Conservation (phyloP, 352 stramenopile genomes). For the Globisporangium ultimum region DNA sequence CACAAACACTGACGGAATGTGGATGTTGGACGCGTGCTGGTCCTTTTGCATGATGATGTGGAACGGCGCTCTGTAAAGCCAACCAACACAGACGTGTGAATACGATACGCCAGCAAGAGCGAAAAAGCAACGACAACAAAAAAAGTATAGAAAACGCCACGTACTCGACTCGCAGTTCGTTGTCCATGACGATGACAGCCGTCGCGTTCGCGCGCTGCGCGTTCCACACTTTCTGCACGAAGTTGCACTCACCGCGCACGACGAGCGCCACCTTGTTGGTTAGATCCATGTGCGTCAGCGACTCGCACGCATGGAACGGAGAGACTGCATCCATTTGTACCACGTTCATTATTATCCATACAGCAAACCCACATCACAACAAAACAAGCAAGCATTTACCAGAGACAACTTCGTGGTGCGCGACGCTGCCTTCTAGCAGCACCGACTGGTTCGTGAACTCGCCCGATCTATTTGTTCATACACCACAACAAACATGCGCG, state of each 20-base stretch:
- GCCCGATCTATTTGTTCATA: conserved; percentile 31
- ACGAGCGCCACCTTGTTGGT: conserved; percentile 69
- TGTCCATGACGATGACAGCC: conserved; percentile 78
- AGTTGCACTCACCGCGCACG: conserved; percentile 68
- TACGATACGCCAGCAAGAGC: neutral
- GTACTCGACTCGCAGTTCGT: conserved; percentile 49
- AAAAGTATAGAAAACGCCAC: conserved; percentile 3
- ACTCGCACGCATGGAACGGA: conserved; percentile 64
- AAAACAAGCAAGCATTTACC: conserved; percentile 14
- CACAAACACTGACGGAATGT: conserved; percentile 73
- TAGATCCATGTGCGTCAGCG: conserved; percentile 38
- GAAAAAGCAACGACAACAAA: neutral
- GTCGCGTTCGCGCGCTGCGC: conserved; percentile 58
- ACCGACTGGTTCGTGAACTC: conserved; percentile 69
- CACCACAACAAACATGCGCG: neutral
- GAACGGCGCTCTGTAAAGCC: conserved; percentile 41
- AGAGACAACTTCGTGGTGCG: conserved; percentile 36
- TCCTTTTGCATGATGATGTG: conserved; percentile 88
- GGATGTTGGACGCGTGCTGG: conserved; percentile 56
- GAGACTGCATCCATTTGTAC: conserved; percentile 18
- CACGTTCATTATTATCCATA: neutral
- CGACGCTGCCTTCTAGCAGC: conserved; percentile 31
- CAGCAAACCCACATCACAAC: neutral
- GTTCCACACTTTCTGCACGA: conserved; percentile 48
- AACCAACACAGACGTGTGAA: conserved; percentile 6